Base-by-base conservation (phyloP, 2,329 filamentous ascomycete genomes). In the Clonostachys solani region DNA sequence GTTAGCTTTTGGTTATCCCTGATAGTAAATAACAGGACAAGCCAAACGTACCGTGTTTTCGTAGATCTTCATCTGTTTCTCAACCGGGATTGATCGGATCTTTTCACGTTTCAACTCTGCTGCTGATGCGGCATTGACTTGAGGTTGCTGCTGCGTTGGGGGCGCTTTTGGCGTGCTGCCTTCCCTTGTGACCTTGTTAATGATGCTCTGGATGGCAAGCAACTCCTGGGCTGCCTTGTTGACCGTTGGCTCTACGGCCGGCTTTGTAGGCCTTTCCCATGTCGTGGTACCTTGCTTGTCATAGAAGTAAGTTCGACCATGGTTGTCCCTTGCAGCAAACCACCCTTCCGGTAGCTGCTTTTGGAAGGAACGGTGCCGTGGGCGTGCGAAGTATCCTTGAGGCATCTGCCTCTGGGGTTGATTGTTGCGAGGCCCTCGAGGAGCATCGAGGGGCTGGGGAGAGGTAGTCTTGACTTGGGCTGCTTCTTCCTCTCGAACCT, bases 11-110 rank as follows among this genome's bases (percentile, higher is more conserved):
- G 46, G 47, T 40, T 35, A 18, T 18, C 33, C 37, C 29, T 49
- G 1, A 18, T 59, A 52, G 58, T 15, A 44, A 19, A n/a, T 1
- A 23, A 23, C 36, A 38, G 10, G 16, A 17, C n/a, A 16, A 9
- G 40, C 13, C 23, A 12, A 16, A 73, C 88, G 65, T 76, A 95
- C 90, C 45, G 91, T 95, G 61, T 92, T 92, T 65, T 96, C 92
- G 59, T 96, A 97, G 3, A 96, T 77, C 71, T 90, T 96, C 80
- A 91, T 95, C 67, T 94, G 89, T 68, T 96, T 96, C 54, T 96
- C 92, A 55, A 83, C 64, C 2, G 85, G 74, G 33, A 85, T 64
- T 49, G 76, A 78, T 47, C 81, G 78, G 87, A 87, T 91, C 61
- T 86, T 88, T 43, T 89, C 85, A 56, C 77, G 76, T 56, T 80